These are phyloP conservation scores for Teunomyces cretensis DNA, from an alignment of 805 yeast genomes.

Conservation along the genomic window DNA sequence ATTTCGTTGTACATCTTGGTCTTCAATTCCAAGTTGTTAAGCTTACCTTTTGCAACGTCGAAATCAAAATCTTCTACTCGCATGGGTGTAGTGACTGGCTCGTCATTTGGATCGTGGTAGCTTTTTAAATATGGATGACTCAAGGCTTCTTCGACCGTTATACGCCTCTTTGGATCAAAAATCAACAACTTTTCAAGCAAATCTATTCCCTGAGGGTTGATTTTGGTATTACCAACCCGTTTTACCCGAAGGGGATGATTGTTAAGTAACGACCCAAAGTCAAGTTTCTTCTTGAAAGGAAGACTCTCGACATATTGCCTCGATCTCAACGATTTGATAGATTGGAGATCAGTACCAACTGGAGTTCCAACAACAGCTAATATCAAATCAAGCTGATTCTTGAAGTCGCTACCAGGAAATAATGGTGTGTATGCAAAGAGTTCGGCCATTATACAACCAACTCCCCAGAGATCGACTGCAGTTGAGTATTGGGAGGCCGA, in stretches of 20 bases:
- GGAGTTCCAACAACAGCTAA: constrained; percentile 75
- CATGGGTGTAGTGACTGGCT: constrained; percentile 27
- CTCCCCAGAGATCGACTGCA: constrained; percentile 79
- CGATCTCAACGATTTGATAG: constrained; percentile 25
- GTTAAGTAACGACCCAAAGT: constrained; percentile 17
- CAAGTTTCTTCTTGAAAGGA: constrained; percentile 18
- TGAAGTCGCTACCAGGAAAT: constrained; percentile 75
- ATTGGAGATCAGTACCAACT: constrained; percentile 19
- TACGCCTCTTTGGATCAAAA: constrained; percentile 8
- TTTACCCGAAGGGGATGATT: constrained; percentile 19
- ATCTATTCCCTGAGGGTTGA: constrained; percentile 30
- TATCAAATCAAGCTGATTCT: constrained; percentile 64
- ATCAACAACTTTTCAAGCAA: constrained; percentile 9
- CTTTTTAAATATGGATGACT: constrained; percentile 8
- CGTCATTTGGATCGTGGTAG: constrained; percentile 24
- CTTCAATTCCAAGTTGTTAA: constrained; percentile 9
- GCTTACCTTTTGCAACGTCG: constrained; percentile 16
- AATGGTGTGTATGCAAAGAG: constrained; percentile 60
- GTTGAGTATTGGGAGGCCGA: constrained; percentile 70
- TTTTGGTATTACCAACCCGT: constrained; percentile 12
- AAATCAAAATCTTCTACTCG: constrained; percentile 26
- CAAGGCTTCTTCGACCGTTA: constrained; percentile 11
- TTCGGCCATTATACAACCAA: constrained; percentile 77
- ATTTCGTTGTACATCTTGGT: constrained; percentile 7
- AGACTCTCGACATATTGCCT: constrained; percentile 24